phyloP scores from a whole-genome alignment of 2,329 filamentous ascomycete genomes.

The Xylaria sp. region DNA sequence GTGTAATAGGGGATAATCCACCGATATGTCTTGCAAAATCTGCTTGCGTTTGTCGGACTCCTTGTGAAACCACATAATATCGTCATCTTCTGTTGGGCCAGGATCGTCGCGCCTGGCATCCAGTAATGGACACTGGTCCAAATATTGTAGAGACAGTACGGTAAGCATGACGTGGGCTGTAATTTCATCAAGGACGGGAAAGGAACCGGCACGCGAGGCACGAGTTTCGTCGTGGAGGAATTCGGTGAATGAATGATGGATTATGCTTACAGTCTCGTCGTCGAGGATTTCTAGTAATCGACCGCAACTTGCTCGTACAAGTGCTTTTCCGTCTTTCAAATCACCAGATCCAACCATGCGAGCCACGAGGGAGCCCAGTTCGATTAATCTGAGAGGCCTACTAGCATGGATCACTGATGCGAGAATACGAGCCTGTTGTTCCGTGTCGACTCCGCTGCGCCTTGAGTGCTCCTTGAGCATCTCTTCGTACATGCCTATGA shows the following conservation, averaged over 20 bases:
- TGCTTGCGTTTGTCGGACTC: background rate
- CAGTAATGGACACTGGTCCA: conserved; percentile 8
- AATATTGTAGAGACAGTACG: conserved; percentile 1
- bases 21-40: background rate
- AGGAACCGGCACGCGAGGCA: background rate
- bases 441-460: conserved; percentile 2
- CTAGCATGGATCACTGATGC: conserved; percentile 2
- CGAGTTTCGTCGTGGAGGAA: conserved; percentile 11
- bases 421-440: conserved; percentile 9
- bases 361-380: conserved; percentile 7
- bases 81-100: no score
- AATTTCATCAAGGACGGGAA: conserved; percentile 7
- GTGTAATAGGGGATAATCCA: conserved; percentile 3
- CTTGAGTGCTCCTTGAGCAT: conserved; percentile 11
- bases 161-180: conserved; percentile 6
- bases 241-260: conserved; percentile 12
- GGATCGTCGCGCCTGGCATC: background rate
- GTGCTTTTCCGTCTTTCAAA: conserved; percentile 4
- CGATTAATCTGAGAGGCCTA: conserved; percentile 5
- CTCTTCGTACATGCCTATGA: conserved; percentile 6
- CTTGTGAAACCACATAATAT: background rate
- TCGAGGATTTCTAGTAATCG: conserved; percentile 12
- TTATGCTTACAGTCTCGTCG: conserved; percentile 12
- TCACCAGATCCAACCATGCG: conserved; percentile 11
- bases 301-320: conserved; percentile 8